Evolutionary conservation across 163 green algal genomes (phyloP).

Genomic region (Coccomyxa subellipsoidea): DNA sequence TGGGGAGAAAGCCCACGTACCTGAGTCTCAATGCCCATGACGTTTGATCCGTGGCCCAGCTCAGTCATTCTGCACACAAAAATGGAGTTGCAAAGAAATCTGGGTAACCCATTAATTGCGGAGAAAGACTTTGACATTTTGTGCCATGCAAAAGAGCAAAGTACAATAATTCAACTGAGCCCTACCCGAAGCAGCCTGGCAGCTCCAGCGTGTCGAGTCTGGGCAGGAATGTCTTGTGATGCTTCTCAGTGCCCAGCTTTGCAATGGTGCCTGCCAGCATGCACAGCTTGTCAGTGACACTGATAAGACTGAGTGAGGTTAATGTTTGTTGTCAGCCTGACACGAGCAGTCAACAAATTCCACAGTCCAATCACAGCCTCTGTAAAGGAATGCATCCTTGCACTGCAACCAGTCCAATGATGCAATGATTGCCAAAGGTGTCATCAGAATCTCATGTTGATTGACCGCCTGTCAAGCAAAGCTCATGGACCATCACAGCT

Average conservation of each 20-base stretch:
- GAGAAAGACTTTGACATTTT: not conserved
- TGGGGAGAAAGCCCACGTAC: conserved; percentile 22
- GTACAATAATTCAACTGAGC: not conserved
- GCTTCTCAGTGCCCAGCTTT: conserved; percentile 80
- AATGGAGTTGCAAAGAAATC: not conserved
- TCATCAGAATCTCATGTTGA: too few species aligned
- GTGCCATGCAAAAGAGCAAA: not conserved
- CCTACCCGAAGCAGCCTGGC: conserved; percentile 73
- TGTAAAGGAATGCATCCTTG: too few species aligned
- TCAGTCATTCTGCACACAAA: conserved; percentile 69
- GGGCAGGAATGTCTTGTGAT: conserved; percentile 59
- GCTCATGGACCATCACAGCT: too few species aligned
- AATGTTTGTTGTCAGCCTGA: too few species aligned
- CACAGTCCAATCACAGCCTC: too few species aligned
- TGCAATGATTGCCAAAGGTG: too few species aligned
- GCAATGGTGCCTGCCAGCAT: conserved; percentile 61
- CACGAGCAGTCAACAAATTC: too few species aligned
- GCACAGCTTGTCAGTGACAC: not conserved
- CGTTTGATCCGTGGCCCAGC: conserved; percentile 79
- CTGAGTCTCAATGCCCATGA: conserved; percentile 87
- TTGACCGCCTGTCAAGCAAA: too few species aligned
- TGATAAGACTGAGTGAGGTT: too few species aligned
- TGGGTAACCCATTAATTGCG: not conserved
- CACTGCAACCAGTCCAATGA: too few species aligned
- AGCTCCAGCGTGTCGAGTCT: conserved; percentile 71